A percentile compares a stretch with the other conserved stretches of the same genome.
These are phyloP conservation scores for Lecanicillium sp. DNA, from an alignment of 2,329 filamentous ascomycete genomes.

Conservation along the genomic window DNA sequence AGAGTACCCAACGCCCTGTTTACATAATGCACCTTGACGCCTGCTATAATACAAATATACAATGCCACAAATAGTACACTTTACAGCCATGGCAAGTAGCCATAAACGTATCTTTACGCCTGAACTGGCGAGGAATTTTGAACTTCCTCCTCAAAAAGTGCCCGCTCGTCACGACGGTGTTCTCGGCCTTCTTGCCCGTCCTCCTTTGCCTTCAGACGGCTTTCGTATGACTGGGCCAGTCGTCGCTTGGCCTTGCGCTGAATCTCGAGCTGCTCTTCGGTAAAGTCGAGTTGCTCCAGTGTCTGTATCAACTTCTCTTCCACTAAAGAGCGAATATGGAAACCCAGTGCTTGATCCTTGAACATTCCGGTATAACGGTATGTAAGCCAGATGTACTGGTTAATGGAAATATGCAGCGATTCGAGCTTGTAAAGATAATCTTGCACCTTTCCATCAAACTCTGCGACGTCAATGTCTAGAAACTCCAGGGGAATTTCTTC, in stretches of 20 bases:
- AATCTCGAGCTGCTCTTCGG: slow-evolving; percentile 23
- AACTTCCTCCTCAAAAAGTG: too few relatives aligned
- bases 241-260: slow-evolving; percentile 16
- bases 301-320: slow-evolving; percentile 60
- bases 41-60: too few relatives aligned
- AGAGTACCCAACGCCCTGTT: too few relatives aligned
- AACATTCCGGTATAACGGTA: slow-evolving; percentile 83
- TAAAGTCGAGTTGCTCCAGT: slow-evolving; percentile 43
- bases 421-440: slow-evolving; percentile 65
- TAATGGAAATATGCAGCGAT: slow-evolving; percentile 69
- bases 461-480: slow-evolving; percentile 54
- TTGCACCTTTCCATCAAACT: slow-evolving; percentile 28
- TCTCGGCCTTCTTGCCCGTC: background rate
- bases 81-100: too few relatives aligned
- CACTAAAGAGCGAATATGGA: slow-evolving; percentile 69
- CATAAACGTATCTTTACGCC: too few relatives aligned
- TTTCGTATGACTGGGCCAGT: slow-evolving; percentile 12
- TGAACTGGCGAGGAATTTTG: too few relatives aligned
- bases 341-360: slow-evolving; percentile 63
- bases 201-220: background rate
- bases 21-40: too few relatives aligned
- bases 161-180: too few relatives aligned
- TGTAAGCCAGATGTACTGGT: slow-evolving; percentile 87
- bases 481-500: slow-evolving; percentile 62
- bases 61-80: too few relatives aligned